Conservation (phyloP, 345 rosid species). For the Noccaea caerulescens region DNA sequence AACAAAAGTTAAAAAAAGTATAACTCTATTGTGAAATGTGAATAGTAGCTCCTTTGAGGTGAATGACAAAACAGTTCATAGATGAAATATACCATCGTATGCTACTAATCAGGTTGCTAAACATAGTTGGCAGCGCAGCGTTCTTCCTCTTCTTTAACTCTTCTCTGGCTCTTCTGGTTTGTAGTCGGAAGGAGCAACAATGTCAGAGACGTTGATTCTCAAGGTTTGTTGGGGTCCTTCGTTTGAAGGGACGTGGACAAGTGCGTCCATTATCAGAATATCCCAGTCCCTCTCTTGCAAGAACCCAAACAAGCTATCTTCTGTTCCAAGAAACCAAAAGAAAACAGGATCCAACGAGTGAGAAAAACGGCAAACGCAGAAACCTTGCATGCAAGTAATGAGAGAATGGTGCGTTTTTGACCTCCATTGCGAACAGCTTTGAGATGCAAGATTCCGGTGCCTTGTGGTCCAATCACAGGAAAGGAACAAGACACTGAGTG, state of each 20-base stretch:
- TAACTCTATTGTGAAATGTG: too few relatives aligned
- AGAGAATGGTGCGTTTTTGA: neutral
- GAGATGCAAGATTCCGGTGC: slow-evolving; percentile 69
- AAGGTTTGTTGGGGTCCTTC: slow-evolving; percentile 67
- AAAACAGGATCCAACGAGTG: neutral
- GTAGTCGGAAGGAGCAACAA: slow-evolving; percentile 46
- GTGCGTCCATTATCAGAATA: slow-evolving; percentile 87
- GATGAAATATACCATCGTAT: too few relatives aligned
- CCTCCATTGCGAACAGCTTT: slow-evolving; percentile 89
- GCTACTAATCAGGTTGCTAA: too few relatives aligned
- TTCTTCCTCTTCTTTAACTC: slow-evolving; percentile 37
- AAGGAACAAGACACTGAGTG: slow-evolving; percentile 91
- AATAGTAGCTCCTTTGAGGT: too few relatives aligned
- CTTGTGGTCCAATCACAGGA: slow-evolving; percentile 61
- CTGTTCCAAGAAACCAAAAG: slow-evolving; percentile 34
- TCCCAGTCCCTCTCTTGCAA: slow-evolving; percentile 75
- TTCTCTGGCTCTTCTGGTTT: slow-evolving; percentile 43
- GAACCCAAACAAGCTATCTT: slow-evolving; percentile 51
- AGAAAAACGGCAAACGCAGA: neutral
- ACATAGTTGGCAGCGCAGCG: too few relatives aligned
- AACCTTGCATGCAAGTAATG: neutral
- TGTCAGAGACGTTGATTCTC: slow-evolving; percentile 59
- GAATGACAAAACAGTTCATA: too few relatives aligned
- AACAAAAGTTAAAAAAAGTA: too few relatives aligned
- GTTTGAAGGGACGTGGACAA: slow-evolving; percentile 73